Evolutionary conservation across 2,329 filamentous ascomycete species (phyloP).

Genomic region (Ceratocystis cacaofunesta): DNA sequence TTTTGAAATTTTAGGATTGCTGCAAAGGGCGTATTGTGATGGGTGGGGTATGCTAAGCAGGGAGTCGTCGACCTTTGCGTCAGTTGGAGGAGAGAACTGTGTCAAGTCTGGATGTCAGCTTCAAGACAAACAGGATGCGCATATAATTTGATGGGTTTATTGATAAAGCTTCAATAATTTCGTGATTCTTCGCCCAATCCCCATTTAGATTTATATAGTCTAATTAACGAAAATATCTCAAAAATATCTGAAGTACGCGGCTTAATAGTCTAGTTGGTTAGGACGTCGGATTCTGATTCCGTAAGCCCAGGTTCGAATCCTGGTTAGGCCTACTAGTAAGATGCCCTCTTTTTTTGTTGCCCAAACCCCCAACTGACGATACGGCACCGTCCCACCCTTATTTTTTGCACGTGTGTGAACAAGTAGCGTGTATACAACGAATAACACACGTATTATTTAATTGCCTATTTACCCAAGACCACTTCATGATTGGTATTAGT

Average conservation of each 20-base stretch:
- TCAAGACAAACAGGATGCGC: neutral
- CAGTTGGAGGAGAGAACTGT: neutral
- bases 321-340: conserved; percentile 10
- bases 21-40: neutral
- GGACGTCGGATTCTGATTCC: conserved; percentile 17
- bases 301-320: conserved; percentile 17
- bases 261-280: conserved; percentile 17
- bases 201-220: neutral
- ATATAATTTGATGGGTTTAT: neutral
- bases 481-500: neutral
- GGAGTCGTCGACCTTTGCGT: neutral
- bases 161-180: neutral
- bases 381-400: no score
- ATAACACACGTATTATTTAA: neutral
- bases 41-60: neutral
- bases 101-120: neutral
- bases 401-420: neutral
- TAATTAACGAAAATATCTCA: neutral
- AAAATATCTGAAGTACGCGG: neutral
- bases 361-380: no score
- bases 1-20: neutral
- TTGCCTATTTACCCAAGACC: neutral
- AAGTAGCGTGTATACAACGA: neutral
- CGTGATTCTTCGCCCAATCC: neutral
- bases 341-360: neutral